Conservation (phyloP, 2,329 filamentous ascomycete species). For the Elsinoe batatas region DNA sequence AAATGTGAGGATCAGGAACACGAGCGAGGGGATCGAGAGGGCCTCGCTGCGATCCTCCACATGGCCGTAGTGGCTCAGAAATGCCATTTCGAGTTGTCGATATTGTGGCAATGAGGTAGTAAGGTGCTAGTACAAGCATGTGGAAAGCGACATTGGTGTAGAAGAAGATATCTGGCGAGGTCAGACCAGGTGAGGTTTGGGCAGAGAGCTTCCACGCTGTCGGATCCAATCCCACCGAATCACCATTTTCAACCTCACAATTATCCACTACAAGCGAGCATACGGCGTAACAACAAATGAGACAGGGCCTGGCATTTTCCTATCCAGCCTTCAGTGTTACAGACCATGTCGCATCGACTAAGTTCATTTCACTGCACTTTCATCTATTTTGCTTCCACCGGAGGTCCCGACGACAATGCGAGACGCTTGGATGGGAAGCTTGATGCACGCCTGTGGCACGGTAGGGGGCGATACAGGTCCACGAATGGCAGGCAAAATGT, state of each 20-base stretch:
- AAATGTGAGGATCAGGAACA: conserved; percentile 4
- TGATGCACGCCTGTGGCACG: conserved; percentile 6
- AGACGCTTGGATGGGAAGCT: background rate
- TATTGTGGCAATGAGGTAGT: background rate
- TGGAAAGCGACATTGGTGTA: background rate
- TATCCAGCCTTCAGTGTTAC: background rate
- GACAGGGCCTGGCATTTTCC: conserved; percentile 7
- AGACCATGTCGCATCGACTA: background rate
- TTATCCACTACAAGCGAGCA: background rate
- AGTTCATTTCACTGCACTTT: conserved; percentile 1
- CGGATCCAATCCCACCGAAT: background rate
- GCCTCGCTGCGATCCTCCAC: conserved; percentile 1
- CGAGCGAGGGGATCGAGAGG: conserved; percentile 10
- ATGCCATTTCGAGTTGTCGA: background rate
- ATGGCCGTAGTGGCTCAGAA: conserved; percentile 4
- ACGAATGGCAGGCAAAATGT: conserved; percentile 1
- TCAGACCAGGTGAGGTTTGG: background rate
- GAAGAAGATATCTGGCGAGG: background rate
- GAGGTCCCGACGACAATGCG: background rate
- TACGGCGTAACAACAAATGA: conserved; percentile 2
- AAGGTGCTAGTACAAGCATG: background rate
- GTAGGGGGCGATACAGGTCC: background rate
- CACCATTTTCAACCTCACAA: background rate
- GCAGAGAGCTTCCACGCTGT: background rate
- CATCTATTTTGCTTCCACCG: conserved; percentile 5